Conservation (phyloP, 768 basidiomycete genomes). For the Mrakia blollopis region DNA sequence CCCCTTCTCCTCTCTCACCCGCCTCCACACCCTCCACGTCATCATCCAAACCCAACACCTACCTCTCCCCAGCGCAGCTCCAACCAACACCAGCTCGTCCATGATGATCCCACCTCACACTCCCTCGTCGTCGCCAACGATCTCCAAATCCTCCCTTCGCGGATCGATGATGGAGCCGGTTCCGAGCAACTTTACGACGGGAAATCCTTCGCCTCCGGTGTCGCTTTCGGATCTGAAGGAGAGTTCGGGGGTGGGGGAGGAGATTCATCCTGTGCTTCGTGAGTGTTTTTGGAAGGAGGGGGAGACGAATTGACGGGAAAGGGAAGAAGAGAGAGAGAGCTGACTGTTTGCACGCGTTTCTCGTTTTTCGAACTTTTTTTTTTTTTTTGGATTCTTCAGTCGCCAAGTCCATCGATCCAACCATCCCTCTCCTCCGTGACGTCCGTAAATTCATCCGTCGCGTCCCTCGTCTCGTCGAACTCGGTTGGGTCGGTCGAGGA, state of each 20-base stretch:
- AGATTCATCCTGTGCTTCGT: constrained; percentile 5
- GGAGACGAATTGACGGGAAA: background rate
- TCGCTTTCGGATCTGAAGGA: constrained; percentile 18
- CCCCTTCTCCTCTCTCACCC: constrained; percentile 20
- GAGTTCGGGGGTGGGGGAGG: background rate
- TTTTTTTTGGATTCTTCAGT: too few relatives aligned
- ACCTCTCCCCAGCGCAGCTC: constrained; percentile 4
- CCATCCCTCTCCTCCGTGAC: constrained; percentile 14
- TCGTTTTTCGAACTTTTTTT: too few relatives aligned
- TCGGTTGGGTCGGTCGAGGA: constrained; percentile 30
- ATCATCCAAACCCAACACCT: constrained; percentile 18
- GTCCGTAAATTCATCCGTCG: constrained; percentile 24
- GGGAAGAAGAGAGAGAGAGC: too few relatives aligned
- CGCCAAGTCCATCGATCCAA: constrained; percentile 21
- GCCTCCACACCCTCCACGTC: constrained; percentile 21
- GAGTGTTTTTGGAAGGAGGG: too few relatives aligned
- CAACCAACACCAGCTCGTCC: background rate
- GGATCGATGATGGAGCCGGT: background rate
- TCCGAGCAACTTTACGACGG: background rate
- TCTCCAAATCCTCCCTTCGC: background rate
- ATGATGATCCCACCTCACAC: constrained; percentile 14
- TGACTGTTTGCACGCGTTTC: background rate
- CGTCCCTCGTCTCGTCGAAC: constrained; percentile 21
- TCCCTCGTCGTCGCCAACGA: constrained; percentile 19
- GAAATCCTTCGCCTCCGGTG: constrained; percentile 10